A percentile compares a stretch with the other conserved stretches of the same genome.
phyloP scores from a whole-genome alignment of 768 basidiomycete genomes.

The Polyporus arcularius region DNA sequence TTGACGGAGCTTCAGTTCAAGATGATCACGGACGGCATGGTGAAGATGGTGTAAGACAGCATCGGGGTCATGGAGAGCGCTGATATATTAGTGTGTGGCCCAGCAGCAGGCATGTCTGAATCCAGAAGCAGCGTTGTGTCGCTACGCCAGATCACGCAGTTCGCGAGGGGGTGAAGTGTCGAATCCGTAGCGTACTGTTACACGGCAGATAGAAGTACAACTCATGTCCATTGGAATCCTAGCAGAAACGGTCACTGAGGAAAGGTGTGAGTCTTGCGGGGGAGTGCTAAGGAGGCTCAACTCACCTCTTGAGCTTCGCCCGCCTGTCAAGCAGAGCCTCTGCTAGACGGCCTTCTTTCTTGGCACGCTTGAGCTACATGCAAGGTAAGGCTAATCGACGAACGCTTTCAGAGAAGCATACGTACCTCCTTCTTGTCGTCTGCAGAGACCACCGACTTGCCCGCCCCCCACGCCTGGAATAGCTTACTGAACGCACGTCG shows the following conservation, averaged over 20 bases:
- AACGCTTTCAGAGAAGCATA: not conserved
- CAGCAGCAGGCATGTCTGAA: too few relatives aligned
- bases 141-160: too few relatives aligned
- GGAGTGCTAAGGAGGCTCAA: not conserved
- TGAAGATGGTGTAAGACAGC: not conserved
- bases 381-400: conserved; percentile 1
- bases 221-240: conserved; percentile 4
- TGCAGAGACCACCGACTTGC: conserved; percentile 65
- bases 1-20: conserved; percentile 15
- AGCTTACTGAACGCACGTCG: conserved; percentile 48
- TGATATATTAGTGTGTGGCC: not conserved
- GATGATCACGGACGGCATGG: conserved; percentile 9
- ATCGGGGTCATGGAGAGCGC: not conserved
- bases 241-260: conserved; percentile 49
- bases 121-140: too few relatives aligned
- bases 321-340: conserved; percentile 80
- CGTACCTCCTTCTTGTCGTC: conserved; percentile 76
- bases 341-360: conserved; percentile 77
- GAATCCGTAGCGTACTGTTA: not conserved
- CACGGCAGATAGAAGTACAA: not conserved
- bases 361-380: conserved; percentile 70
- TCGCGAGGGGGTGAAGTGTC: not conserved
- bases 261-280: not conserved
- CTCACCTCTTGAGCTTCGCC: conserved; percentile 79
- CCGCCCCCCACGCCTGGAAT: conserved; percentile 86